A percentile compares a stretch with the other conserved stretches of the same genome.
phyloP scores from a whole-genome alignment of 305 asterid species.

The Fraxinus baroniana region DNA sequence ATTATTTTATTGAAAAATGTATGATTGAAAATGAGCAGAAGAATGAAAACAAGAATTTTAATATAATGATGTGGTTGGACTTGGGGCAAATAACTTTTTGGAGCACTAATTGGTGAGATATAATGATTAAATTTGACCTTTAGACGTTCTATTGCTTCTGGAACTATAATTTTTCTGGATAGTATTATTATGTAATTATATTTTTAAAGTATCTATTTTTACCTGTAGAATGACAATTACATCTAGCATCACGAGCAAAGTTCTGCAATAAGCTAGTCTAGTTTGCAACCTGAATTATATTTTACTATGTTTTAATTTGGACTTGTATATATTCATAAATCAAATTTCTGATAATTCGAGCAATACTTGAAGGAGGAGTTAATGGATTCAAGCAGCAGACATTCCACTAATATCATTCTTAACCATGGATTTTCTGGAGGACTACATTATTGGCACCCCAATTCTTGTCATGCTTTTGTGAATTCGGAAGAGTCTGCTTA shows the following conservation, averaged over 20 bases:
- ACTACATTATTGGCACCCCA: slow-evolving; percentile 65
- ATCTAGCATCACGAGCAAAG: neutral
- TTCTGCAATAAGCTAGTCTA: slow-evolving; percentile 3
- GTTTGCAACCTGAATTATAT: neutral
- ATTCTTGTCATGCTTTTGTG: slow-evolving; percentile 57
- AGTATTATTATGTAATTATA: neutral
- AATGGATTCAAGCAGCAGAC: slow-evolving; percentile 20
- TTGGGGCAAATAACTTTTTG: neutral
- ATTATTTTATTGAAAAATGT: too few species aligned
- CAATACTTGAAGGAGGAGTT: slow-evolving; percentile 37
- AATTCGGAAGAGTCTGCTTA: slow-evolving; percentile 46
- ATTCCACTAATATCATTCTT: slow-evolving; percentile 46
- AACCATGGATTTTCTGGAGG: slow-evolving; percentile 77
- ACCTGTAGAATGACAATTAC: neutral
- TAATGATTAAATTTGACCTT: neutral
- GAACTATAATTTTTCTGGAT: neutral
- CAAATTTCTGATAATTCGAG: slow-evolving; percentile 6
- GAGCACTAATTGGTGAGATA: neutral
- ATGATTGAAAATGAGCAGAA: too few species aligned
- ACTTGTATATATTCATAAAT: neutral
- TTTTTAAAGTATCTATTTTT: neutral
- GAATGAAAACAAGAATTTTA: too few species aligned
- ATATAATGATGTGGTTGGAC: neutral
- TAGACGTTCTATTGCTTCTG: neutral
- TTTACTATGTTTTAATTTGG: neutral